Evolutionary conservation across 441 rosid genomes (phyloP), one percentile per base, ranked within the genome.

Genomic region (Populus hybrid): DNA sequence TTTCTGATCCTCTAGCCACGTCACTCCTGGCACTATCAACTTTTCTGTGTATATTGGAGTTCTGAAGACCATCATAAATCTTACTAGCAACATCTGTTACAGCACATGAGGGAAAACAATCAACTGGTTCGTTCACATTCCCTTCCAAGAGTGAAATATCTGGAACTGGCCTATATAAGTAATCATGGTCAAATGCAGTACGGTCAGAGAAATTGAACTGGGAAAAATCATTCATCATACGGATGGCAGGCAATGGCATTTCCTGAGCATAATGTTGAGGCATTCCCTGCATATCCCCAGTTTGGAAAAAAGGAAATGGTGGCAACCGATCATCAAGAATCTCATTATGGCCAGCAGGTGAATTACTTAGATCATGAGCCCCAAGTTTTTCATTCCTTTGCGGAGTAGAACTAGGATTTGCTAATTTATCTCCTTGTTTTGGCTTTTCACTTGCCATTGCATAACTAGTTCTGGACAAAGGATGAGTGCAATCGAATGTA

Each of bases 381-480:
- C 61, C 75, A 21, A 36, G n/a, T 73, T 59, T 71, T 38, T 73
- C 77, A 68, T 77, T 67, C 28, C 63, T 75, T 68, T 77, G 72
- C 9, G 34, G 59, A 59, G 2, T 23, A 32, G 74, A 46, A 76
- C 42, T 5, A 73, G 77, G 11, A 34, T 42, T n/a, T 23, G 77
- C 77, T 61, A 28, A 42, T 46, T 26, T 54, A 64, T 72, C 70
- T 67, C 50, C 83, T 50, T 50, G 68, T 66, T 75, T 66, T 26
- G 23, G 46, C 73, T 79, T 73, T 76, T 79, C 82, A 75, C 71
- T 79, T 46, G 71, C 67, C 82, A 79, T 75, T 63, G 76, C 68
- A 46, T 67, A 46, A 72, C 65, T n/a, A 23, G 54, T 73, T 21
- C 54, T 50, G 72, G 67, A 50, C 4, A 11, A 42, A 20, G 46